Conservation (phyloP, 2,329 filamentous ascomycete species). For the Clarireedia paspali region DNA sequence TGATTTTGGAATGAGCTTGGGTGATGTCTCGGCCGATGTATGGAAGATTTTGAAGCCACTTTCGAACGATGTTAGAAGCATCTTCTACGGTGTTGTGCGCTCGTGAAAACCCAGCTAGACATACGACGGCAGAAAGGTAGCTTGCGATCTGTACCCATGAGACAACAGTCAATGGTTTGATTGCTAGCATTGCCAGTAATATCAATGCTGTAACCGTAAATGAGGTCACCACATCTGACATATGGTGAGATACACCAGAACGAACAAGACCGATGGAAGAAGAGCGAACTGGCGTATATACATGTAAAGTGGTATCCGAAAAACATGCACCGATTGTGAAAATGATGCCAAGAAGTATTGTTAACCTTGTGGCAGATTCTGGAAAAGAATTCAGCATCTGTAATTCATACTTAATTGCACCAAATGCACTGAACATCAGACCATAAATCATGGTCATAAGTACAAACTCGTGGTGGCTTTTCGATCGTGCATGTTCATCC, state of each 20-base stretch:
- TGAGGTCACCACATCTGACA: conserved; percentile 10
- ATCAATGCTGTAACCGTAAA: conserved; percentile 12
- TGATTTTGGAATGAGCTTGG: too few species aligned
- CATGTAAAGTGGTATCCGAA: conserved; percentile 15
- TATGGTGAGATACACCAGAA: conserved; percentile 7
- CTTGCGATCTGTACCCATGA: conserved; percentile 16
- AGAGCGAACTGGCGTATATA: conserved; percentile 19
- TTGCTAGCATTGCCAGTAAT: conserved; percentile 12
- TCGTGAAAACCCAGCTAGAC: background rate
- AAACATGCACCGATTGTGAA: conserved; percentile 14
- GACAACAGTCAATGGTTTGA: conserved; percentile 14
- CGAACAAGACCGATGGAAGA: conserved; percentile 9
- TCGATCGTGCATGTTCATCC: background rate
- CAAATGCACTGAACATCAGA: conserved; percentile 11
- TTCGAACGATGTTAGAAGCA: background rate
- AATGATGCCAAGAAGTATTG: background rate
- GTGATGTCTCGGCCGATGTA: conserved; percentile 2
- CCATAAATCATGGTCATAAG: conserved; percentile 21
- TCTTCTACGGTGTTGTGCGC: background rate
- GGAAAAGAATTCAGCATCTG: background rate
- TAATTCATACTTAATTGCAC: conserved; percentile 4
- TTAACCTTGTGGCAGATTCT: background rate
- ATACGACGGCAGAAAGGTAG: conserved; percentile 9
- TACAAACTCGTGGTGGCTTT: conserved; percentile 14
- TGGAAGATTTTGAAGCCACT: conserved; percentile 2